A percentile compares a stretch with the other conserved stretches of the same genome.
phyloP scores from a whole-genome alignment of 2,329 filamentous ascomycete genomes.

The Emericellopsis atlantica region DNA sequence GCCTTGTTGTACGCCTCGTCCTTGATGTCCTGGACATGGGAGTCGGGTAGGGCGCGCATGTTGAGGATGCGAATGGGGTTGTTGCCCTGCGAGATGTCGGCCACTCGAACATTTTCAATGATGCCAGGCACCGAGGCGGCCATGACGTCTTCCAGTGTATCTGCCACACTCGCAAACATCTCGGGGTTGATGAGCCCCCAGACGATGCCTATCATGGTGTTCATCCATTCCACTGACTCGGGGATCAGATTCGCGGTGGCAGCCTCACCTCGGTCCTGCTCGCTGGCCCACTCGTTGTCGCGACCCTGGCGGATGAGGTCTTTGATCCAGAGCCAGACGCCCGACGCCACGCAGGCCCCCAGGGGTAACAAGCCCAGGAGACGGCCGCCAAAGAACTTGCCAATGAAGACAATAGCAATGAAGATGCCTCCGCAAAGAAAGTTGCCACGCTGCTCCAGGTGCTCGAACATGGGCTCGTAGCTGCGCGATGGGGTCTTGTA shows the following conservation, averaged over 20 bases:
- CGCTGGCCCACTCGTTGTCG: constrained; percentile 77
- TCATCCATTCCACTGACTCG: constrained; percentile 94
- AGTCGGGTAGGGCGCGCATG: constrained; percentile 68
- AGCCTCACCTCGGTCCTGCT: constrained; percentile 73
- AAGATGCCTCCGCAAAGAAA: constrained; percentile 60
- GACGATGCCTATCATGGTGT: constrained; percentile 68
- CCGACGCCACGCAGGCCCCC: constrained; percentile 57
- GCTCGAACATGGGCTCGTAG: constrained; percentile 77
- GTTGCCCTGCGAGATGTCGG: constrained; percentile 86
- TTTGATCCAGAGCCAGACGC: constrained; percentile 81
- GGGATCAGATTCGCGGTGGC: constrained; percentile 82
- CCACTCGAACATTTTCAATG: constrained; percentile 89
- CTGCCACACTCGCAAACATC: constrained; percentile 85
- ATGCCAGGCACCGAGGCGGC: constrained; percentile 83
- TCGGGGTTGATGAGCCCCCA: constrained; percentile 94
- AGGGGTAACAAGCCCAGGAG: constrained; percentile 67
- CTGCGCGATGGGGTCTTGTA: constrained; percentile 85
- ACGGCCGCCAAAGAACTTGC: constrained; percentile 66
- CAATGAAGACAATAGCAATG: constrained; percentile 60
- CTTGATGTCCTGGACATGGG: constrained; percentile 70
- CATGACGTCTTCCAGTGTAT: constrained; percentile 81
- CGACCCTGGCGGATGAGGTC: constrained; percentile 73
- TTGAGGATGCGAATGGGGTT: constrained; percentile 85
- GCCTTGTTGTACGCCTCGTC: constrained; percentile 69
- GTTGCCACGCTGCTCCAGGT: constrained; percentile 63